These are phyloP conservation scores for Aureobasidium melanogenum DNA, from an alignment of 2,329 filamentous ascomycete species.

Conservation along the genomic window DNA sequence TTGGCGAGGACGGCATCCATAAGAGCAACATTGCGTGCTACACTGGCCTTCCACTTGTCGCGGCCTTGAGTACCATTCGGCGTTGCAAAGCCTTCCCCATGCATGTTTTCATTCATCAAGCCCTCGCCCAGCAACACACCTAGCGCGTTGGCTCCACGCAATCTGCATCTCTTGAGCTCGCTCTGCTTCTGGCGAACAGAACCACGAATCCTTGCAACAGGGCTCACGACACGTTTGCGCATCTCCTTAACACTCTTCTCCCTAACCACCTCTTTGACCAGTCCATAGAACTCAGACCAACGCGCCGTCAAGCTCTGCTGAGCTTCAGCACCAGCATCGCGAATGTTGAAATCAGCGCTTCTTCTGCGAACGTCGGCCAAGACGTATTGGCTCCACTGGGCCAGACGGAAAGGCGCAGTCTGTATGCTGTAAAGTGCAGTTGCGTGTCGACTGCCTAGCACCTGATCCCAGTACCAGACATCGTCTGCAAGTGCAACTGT, in stretches of 20 bases:
- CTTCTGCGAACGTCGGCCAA: slow-evolving; percentile 51
- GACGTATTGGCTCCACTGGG: slow-evolving; percentile 61
- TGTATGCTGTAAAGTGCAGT: slow-evolving; percentile 80
- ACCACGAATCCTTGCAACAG: slow-evolving; percentile 64
- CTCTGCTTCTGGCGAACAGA: slow-evolving; percentile 69
- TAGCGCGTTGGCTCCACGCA: slow-evolving; percentile 76
- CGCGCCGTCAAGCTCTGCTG: slow-evolving; percentile 22
- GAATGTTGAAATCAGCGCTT: slow-evolving; percentile 18
- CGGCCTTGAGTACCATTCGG: slow-evolving; percentile 20
- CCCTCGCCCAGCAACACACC: slow-evolving; percentile 84
- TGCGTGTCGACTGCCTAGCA: slow-evolving; percentile 67
- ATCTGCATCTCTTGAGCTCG: slow-evolving; percentile 60
- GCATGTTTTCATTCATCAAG: slow-evolving; percentile 46
- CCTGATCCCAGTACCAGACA: slow-evolving; percentile 92
- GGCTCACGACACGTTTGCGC: slow-evolving; percentile 64
- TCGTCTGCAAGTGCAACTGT: slow-evolving; percentile 78
- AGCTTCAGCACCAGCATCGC: slow-evolving; percentile 22
- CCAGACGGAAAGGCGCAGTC: slow-evolving; percentile 68
- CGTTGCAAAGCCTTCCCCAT: slow-evolving; percentile 25
- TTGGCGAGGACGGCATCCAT: slow-evolving; percentile 80
- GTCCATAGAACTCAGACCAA: slow-evolving; percentile 57
- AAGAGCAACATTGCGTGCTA: slow-evolving; percentile 71
- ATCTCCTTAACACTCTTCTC: slow-evolving; percentile 65
- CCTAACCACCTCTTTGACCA: slow-evolving; percentile 66
- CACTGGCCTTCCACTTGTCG: slow-evolving; percentile 60